phyloP scores from a whole-genome alignment of 352 stramenopile genomes.

The Globisporangium barbulae region DNA sequence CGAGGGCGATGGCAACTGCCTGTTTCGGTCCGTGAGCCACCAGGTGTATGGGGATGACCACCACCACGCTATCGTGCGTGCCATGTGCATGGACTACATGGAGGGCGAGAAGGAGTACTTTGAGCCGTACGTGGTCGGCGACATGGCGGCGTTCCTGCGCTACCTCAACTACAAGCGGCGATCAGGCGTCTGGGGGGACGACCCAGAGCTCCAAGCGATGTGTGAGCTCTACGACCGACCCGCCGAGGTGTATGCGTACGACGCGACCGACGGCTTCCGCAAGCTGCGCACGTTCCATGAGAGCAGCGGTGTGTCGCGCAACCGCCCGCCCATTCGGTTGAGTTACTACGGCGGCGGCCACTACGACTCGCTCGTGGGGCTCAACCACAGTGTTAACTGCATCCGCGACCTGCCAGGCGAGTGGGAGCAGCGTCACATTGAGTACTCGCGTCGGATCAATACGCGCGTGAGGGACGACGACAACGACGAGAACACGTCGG shows the following conservation, averaged over 20 bases:
- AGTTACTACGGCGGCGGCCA: conserved; percentile 92
- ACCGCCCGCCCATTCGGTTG: conserved; percentile 72
- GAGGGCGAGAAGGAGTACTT: conserved; percentile 91
- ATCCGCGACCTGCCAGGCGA: conserved; percentile 56
- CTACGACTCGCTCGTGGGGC: conserved; percentile 86
- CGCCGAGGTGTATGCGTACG: conserved; percentile 90
- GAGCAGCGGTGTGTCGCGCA: conserved; percentile 47
- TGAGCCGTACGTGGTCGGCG: conserved; percentile 88
- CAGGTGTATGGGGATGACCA: conserved; percentile 94
- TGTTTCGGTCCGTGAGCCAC: conserved; percentile 95
- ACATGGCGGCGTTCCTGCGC: conserved; percentile 80
- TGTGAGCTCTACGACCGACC: conserved; percentile 93
- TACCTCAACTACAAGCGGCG: conserved; percentile 92
- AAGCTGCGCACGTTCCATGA: conserved; percentile 91
- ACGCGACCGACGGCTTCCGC: conserved; percentile 56
- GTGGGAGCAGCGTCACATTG: conserved; percentile 68
- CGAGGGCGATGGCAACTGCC: conserved; percentile 96
- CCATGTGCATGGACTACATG: conserved; percentile 96
- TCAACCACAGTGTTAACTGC: conserved; percentile 49
- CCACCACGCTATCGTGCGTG: conserved; percentile 89
- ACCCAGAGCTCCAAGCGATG: conserved; percentile 95
- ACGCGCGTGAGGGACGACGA: conserved; percentile 30
- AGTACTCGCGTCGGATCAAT: conserved; percentile 69
- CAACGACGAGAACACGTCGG: neutral
- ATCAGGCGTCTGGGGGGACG: conserved; percentile 93